Conservation (phyloP, 2,329 filamentous ascomycete species). For the Ceratocystis diversiconidia region DNA sequence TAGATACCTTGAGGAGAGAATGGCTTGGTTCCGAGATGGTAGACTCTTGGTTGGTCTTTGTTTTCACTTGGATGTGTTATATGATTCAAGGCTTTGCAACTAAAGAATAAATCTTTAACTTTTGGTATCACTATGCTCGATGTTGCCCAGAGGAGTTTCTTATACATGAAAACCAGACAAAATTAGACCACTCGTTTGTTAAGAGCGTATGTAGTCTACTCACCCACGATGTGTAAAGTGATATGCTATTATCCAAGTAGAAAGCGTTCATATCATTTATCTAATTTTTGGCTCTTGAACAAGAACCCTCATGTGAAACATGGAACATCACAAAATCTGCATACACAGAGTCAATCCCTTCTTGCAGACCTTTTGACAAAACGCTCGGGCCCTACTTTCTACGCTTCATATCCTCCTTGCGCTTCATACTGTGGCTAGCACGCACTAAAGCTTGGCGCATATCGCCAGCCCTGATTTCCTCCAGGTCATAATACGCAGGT, state of each 20-base stretch:
- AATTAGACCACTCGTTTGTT: background rate
- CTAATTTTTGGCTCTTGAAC: slow-evolving; percentile 1
- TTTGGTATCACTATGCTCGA: background rate
- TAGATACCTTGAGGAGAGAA: slow-evolving; percentile 17
- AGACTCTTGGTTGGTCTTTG: background rate
- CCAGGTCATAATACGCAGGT: slow-evolving; percentile 79
- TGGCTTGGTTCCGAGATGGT: background rate
- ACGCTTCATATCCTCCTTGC: slow-evolving; percentile 42
- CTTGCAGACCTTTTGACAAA: background rate
- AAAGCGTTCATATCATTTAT: background rate
- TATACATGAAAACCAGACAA: background rate
- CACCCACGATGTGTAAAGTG: background rate
- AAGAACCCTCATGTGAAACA: background rate
- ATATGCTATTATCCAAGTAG: slow-evolving; percentile 9
- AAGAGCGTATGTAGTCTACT: background rate
- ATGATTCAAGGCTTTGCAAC: background rate
- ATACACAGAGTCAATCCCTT: background rate
- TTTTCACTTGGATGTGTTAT: background rate
- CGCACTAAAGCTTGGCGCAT: slow-evolving; percentile 54
- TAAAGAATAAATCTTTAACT: background rate
- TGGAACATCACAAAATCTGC: background rate
- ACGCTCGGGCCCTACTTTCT: slow-evolving; percentile 13
- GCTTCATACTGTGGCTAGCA: slow-evolving; percentile 44
- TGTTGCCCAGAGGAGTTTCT: background rate
- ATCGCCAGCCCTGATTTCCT: slow-evolving; percentile 71